A percentile compares a stretch with the other conserved stretches of the same genome.
phyloP scores from a whole-genome alignment of 805 yeast genomes.

The Candida michaelii region DNA sequence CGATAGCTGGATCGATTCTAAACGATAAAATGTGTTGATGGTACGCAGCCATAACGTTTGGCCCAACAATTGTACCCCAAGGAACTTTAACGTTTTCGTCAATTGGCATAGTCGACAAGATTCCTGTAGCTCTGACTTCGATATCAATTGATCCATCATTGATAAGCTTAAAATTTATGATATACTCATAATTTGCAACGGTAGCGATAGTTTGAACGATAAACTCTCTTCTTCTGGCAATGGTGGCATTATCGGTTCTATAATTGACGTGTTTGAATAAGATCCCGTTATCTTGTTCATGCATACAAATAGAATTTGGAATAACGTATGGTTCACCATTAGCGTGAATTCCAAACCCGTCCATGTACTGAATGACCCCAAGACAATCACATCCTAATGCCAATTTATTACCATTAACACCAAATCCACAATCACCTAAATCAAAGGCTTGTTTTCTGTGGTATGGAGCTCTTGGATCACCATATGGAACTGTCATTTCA shows the following conservation, averaged over 20 bases:
- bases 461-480: slow-evolving; percentile 77
- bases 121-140: slow-evolving; percentile 85
- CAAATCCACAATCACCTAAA: slow-evolving; percentile 83
- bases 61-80: slow-evolving; percentile 76
- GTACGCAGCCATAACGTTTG: slow-evolving; percentile 79
- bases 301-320: slow-evolving; percentile 76
- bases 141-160: slow-evolving; percentile 77
- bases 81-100: slow-evolving; percentile 67
- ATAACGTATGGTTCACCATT: slow-evolving; percentile 62
- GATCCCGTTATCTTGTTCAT: slow-evolving; percentile 76
- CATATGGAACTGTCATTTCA: slow-evolving; percentile 88
- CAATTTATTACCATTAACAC: slow-evolving; percentile 67
- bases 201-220: slow-evolving; percentile 80
- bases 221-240: slow-evolving; percentile 76
- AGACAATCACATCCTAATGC: slow-evolving; percentile 79
- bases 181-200: slow-evolving; percentile 82
- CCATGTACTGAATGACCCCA: slow-evolving; percentile 74
- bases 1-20: slow-evolving; percentile 80
- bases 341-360: slow-evolving; percentile 54
- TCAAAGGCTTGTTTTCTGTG: slow-evolving; percentile 88
- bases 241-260: slow-evolving; percentile 68
- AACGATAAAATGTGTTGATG: slow-evolving; percentile 80
- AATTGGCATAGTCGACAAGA: slow-evolving; percentile 79
- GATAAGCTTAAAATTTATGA: slow-evolving; percentile 67
- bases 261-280: slow-evolving; percentile 78